phyloP scores from a whole-genome alignment of 257 asterid genomes.

The Gentiana dahurica region DNA sequence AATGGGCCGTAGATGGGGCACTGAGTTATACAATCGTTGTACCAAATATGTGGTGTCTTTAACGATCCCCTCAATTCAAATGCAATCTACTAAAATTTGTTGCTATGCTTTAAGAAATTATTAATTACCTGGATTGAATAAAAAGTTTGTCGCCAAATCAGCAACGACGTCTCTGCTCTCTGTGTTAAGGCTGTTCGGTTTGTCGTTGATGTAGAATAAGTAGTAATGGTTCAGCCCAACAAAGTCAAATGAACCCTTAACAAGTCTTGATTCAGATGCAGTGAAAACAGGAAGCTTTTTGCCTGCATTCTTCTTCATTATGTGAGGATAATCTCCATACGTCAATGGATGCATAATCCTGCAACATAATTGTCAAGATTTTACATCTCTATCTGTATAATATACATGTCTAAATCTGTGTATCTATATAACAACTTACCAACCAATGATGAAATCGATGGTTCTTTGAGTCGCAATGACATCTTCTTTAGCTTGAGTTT shows the following conservation, averaged over 20 bases:
- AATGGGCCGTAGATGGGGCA: not conserved
- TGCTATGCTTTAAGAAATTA: not conserved
- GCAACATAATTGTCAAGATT: constrained; percentile 3
- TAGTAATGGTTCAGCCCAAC: constrained; percentile 42
- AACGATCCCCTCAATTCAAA: not conserved
- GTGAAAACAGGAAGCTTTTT: constrained; percentile 47
- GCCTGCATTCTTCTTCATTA: constrained; percentile 32
- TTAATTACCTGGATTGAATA: constrained; percentile 11
- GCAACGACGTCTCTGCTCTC: constrained; percentile 16
- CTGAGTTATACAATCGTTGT: too few relatives aligned
- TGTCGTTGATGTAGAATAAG: constrained; percentile 21
- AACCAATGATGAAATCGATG: constrained; percentile 34
- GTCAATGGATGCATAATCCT: constrained; percentile 47
- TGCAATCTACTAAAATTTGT: not conserved
- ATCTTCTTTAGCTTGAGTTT: constrained; percentile 34
- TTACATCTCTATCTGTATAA: too few relatives aligned
- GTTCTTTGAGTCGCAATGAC: constrained; percentile 38
- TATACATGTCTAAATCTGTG: not conserved
- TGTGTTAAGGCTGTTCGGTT: constrained; percentile 11
- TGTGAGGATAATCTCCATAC: constrained; percentile 55
- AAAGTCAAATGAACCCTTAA: constrained; percentile 53
- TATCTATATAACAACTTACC: constrained; percentile 24
- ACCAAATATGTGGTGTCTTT: not conserved
- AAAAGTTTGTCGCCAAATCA: constrained; percentile 21
- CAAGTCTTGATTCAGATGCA: constrained; percentile 26